Evolutionary conservation across 2,329 filamentous ascomycete genomes (phyloP).

Genomic region (Fusarium hostae): DNA sequence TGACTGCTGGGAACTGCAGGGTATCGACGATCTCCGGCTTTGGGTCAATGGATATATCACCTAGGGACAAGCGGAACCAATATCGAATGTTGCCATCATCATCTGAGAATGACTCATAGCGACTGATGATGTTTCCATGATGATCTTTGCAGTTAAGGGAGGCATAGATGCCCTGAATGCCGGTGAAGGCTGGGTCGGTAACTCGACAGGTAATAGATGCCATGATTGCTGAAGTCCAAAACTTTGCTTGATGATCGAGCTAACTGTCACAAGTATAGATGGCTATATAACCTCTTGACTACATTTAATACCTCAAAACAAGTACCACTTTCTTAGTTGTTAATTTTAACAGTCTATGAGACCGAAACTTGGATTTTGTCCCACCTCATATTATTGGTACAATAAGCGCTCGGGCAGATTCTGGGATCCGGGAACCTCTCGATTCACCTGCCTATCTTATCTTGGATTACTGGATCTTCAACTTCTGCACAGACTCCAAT

Average conservation of each 20-base stretch:
- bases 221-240: background rate
- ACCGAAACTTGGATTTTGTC: background rate
- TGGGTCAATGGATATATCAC: background rate
- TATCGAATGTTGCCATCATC: slow-evolving; percentile 8
- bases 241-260: too few relatives aligned
- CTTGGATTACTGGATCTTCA: background rate
- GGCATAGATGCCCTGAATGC: slow-evolving; percentile 11
- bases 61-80: background rate
- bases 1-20: background rate
- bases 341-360: background rate
- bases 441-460: background rate
- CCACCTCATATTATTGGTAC: background rate
- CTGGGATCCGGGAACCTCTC: background rate
- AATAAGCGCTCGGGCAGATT: background rate
- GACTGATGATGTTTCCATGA: background rate
- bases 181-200: background rate
- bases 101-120: slow-evolving; percentile 6
- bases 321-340: background rate
- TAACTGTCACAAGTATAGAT: too few relatives aligned
- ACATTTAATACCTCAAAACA: background rate
- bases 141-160: slow-evolving; percentile 10
- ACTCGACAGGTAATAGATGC: slow-evolving; percentile 10
- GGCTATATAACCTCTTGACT: too few relatives aligned
- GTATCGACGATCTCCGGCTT: background rate
- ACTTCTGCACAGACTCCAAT: too few relatives aligned